phyloP scores from a whole-genome alignment of 495 filamentous ascomycete species.

The Aspergillus nanangensis region DNA sequence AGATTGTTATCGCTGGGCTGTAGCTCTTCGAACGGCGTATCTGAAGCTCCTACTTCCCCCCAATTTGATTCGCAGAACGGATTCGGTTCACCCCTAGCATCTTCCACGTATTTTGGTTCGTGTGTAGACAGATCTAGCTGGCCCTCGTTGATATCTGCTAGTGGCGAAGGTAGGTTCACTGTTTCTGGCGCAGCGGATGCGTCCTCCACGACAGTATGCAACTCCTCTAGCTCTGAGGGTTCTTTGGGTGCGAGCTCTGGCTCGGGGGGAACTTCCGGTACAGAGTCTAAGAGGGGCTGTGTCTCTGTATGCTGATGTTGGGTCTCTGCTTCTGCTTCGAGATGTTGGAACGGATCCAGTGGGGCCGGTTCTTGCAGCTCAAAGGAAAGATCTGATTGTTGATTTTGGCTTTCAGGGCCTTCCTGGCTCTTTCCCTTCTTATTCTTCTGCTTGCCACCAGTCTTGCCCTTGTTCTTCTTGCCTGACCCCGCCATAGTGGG shows the following conservation, averaged over 20 bases:
- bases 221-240: conserved; percentile 14
- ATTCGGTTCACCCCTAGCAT: conserved; percentile 14
- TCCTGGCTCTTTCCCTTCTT: conserved; percentile 39
- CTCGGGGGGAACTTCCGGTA: conserved; percentile 13
- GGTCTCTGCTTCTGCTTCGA: conserved; percentile 2
- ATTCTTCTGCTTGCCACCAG: conserved; percentile 32
- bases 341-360: conserved; percentile 1
- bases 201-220: conserved; percentile 17
- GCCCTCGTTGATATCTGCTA: conserved; percentile 16
- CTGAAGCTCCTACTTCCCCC: conserved; percentile 14
- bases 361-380: conserved; percentile 1
- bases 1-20: too few species aligned
- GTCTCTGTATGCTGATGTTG: conserved; percentile 2
- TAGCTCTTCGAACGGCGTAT: too few species aligned
- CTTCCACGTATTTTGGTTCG: conserved; percentile 18
- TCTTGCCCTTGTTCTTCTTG: conserved; percentile 37
- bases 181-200: conserved; percentile 15
- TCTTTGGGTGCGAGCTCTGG: conserved; percentile 12
- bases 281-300: conserved; percentile 2
- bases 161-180: conserved; percentile 13
- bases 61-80: conserved; percentile 6
- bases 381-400: conserved; percentile 15
- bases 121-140: conserved; percentile 10
- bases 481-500: conserved; percentile 29
- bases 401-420: conserved; percentile 25